Evolutionary conservation across 2,329 filamentous ascomycete species (phyloP), one percentile per base, ranked within the genome.

Genomic region (Venturiaceae sp.): DNA sequence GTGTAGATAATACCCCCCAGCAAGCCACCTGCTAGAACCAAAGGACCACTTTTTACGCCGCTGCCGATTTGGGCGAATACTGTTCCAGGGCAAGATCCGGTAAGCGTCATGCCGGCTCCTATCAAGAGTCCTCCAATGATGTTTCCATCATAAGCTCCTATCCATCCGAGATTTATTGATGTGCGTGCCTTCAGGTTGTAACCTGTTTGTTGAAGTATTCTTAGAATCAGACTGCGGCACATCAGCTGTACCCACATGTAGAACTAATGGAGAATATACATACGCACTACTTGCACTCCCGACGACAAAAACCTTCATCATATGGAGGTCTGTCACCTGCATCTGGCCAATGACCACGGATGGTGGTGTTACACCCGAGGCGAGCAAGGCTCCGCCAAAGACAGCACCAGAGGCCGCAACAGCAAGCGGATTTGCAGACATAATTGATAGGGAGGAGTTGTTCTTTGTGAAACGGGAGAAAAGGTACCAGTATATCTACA

Each of bases 51-150:
- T 2, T 66, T 70, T 2, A 84, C 72, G 1, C 81, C 79, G 13
- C 77, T 72, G 1, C 78, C 83, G 11, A 83, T 65, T 68, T 88
- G 85, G 0, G 80, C 78, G 53, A 86, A 77, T 5, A 86, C 76
- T 0, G 83, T 86, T 0, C 85, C 85, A 0, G 85, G 83, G 60
- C 85, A 87, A 0, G 84, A 80, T 8, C 83, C 84, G 0, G 83
- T 80, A 16, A 87, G 71, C 5, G 82, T 77, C 84, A 88, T 86
- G 58, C 85, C 85, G n/a, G 78, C 68, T 36, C 85, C 85, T 28
- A 86, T 77, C 2, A 87, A 69, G 16, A 75, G 65, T 4, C 85
- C 85, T 58, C 85, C 85, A 62, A 86, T 63, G 52, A 87, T 69
- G 67, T 88, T 88, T 58, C 83, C 85, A 64, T 86, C 84, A 64